Conservation (phyloP, 2,329 filamentous ascomycete genomes). For the Monosporascus cannonballus region DNA sequence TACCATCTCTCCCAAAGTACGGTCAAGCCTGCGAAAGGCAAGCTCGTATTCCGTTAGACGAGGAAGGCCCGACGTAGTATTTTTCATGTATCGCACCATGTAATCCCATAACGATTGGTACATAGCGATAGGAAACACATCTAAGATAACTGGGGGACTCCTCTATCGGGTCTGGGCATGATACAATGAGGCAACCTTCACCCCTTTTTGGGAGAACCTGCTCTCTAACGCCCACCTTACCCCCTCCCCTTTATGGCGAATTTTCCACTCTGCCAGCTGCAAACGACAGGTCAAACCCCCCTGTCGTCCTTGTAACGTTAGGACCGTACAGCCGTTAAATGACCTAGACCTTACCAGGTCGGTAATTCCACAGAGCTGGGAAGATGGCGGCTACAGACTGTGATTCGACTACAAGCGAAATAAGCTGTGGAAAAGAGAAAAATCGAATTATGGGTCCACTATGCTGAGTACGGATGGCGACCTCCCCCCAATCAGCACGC, state of each 20-base stretch:
- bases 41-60: background rate
- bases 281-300: too few relatives aligned
- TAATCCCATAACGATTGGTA: background rate
- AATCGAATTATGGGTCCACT: slow-evolving; percentile 6
- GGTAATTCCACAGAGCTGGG: background rate
- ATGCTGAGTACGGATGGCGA: background rate
- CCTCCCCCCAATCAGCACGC: slow-evolving; percentile 4
- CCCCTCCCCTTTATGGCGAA: background rate
- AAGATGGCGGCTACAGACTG: background rate
- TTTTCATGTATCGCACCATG: background rate
- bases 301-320: background rate
- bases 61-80: background rate
- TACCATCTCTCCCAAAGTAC: background rate
- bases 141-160: background rate
- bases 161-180: background rate
- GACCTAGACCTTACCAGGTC: background rate
- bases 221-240: background rate
- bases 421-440: background rate
- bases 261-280: background rate
- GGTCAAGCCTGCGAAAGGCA: background rate
- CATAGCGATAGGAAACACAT: background rate
- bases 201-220: background rate
- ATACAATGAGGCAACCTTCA: background rate
- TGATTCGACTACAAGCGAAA: slow-evolving; percentile 5
- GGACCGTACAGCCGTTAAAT: background rate